Percentiles rank a stretch among this genome's conserved stretches.
Conservation (phyloP, 129 eudicot genomes). For the Ambrosia trifida region DNA sequence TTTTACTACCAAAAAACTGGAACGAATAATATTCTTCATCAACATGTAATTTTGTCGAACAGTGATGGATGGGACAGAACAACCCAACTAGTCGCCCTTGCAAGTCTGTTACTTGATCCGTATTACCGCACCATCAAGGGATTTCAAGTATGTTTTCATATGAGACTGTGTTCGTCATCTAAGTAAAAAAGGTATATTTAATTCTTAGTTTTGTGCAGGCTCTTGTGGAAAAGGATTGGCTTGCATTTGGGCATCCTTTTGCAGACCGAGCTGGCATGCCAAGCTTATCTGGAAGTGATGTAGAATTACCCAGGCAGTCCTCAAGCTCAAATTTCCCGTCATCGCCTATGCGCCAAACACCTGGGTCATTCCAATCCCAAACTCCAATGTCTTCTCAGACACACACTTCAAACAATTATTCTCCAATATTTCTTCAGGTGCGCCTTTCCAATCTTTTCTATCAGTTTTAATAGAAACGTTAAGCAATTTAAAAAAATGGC, state of each 20-base stretch:
- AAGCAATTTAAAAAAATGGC: too few relatives aligned
- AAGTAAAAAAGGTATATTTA: background rate
- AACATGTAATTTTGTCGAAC: conserved; percentile 30
- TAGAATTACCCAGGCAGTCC: conserved; percentile 71
- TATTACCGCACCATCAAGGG: conserved; percentile 94
- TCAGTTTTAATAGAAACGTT: background rate
- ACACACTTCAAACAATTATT: conserved; percentile 51
- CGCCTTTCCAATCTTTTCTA: background rate
- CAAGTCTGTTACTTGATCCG: conserved; percentile 94
- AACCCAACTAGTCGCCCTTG: conserved; percentile 89
- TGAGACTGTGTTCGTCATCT: background rate
- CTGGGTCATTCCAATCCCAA: conserved; percentile 69
- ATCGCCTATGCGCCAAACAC: conserved; percentile 73
- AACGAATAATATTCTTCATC: background rate
- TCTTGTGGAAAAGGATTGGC: conserved; percentile 97
- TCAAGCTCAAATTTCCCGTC: conserved; percentile 75
- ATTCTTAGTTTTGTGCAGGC: conserved; percentile 50
- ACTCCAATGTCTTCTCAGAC: conserved; percentile 50
- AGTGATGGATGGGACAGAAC: conserved; percentile 99
- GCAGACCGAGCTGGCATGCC: conserved; percentile 89
- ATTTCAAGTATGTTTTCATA: conserved; percentile 67
- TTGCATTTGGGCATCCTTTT: conserved; percentile 99
- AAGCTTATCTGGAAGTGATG: conserved; percentile 62
- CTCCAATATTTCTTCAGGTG: conserved; percentile 97
- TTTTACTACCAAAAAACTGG: conserved; percentile 3